phyloP scores from a whole-genome alignment of 106 monocot genomes.

The Dendrobium chrysotoxum region DNA sequence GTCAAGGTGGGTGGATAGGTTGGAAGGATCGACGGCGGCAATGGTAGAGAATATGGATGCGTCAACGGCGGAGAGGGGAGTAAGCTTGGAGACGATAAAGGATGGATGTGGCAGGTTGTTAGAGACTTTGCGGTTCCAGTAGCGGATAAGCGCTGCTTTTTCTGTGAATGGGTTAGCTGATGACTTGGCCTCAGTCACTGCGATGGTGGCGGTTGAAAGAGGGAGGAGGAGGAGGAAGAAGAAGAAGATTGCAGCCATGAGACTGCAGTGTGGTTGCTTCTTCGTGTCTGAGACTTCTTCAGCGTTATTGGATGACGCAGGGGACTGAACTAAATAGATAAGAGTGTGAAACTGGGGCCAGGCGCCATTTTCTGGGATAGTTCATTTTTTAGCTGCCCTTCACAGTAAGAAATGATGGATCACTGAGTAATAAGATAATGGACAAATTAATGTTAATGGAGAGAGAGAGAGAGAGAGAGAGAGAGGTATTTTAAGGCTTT shows the following conservation, averaged over 20 bases:
- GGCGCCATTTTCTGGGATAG: not conserved
- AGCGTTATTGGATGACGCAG: not conserved
- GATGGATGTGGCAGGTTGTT: constrained; percentile 34
- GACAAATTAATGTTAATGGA: too few species aligned
- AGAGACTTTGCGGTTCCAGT: constrained; percentile 73
- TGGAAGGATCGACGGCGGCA: constrained; percentile 15
- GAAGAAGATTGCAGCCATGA: not conserved
- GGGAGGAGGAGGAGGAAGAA: not conserved
- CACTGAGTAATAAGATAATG: not conserved
- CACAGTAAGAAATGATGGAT: not conserved
- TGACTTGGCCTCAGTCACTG: constrained; percentile 1
- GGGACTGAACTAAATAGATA: not conserved
- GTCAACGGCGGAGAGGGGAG: constrained; percentile 59
- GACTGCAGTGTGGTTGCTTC: not conserved
- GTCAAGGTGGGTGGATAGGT: constrained; percentile 26
- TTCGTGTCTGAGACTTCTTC: not conserved
- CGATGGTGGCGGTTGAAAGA: not conserved
- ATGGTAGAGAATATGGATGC: constrained; percentile 32
- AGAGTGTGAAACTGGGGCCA: too few species aligned
- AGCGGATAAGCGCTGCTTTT: constrained; percentile 54
- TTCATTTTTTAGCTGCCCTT: not conserved
- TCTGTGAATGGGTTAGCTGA: constrained; percentile 42
- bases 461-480: too few species aligned
- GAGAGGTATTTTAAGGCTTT: too few species aligned
- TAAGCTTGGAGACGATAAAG: constrained; percentile 72